These are phyloP conservation scores for Dichotomocladium elegans DNA, from an alignment of 371 early-diverging fungal species.

Conservation along the genomic window DNA sequence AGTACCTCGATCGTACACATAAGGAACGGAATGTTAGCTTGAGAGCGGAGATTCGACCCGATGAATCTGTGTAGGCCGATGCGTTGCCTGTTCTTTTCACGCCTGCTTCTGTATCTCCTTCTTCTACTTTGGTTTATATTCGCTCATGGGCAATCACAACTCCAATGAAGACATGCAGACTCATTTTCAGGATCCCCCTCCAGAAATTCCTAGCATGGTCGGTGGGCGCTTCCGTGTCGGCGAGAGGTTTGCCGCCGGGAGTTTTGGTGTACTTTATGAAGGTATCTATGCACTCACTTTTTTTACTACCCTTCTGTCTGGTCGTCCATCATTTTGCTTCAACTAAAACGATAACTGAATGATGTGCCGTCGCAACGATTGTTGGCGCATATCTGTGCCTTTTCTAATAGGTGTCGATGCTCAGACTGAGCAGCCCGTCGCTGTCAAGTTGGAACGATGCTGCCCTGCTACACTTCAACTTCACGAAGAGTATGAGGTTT, in stretches of 20 bases:
- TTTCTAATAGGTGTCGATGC: conserved; percentile 7
- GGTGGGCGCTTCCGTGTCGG: conserved; percentile 5
- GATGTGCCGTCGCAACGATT: not conserved
- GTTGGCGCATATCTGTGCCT: not conserved
- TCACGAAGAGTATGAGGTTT: conserved; percentile 5
- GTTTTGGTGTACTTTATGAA: conserved; percentile 17
- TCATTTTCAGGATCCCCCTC: not conserved
- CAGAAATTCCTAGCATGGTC: conserved; percentile 4
- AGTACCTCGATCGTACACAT: too few relatives aligned
- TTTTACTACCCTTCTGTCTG: too few relatives aligned
- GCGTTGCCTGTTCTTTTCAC: too few relatives aligned
- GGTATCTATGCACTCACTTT: too few relatives aligned
- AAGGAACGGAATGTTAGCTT: too few relatives aligned
- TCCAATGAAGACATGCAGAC: not conserved
- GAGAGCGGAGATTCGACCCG: too few relatives aligned
- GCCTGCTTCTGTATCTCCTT: too few relatives aligned
- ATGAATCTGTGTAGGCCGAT: too few relatives aligned
- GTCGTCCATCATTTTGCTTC: too few relatives aligned
- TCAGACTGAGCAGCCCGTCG: conserved; percentile 2
- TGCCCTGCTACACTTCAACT: conserved; percentile 4
- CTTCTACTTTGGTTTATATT: too few relatives aligned
- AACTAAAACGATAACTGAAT: not conserved
- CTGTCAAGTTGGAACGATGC: conserved; percentile 11
- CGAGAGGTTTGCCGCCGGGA: conserved; percentile 7
- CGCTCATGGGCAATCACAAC: not conserved